These are phyloP conservation scores for Fusarium sp. DNA, from an alignment of 2,329 filamentous ascomycete species.

Conservation along the genomic window DNA sequence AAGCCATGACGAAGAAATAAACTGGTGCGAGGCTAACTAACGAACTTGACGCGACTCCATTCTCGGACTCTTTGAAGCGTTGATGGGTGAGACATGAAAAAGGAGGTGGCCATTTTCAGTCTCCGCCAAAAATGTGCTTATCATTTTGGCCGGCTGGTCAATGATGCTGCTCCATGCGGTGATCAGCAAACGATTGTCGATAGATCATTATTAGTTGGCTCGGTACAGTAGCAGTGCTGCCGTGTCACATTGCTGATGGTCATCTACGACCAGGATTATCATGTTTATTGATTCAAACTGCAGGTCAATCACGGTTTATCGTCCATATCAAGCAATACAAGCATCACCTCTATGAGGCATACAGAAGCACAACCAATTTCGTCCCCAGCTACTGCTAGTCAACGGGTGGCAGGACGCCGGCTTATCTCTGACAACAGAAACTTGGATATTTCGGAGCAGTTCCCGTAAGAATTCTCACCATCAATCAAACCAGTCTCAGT, in stretches of 20 bases:
- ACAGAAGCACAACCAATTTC: neutral
- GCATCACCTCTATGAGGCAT: neutral
- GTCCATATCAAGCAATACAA: neutral
- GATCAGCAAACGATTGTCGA: slow-evolving; percentile 19
- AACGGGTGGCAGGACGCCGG: slow-evolving; percentile 40
- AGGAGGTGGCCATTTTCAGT: slow-evolving; percentile 37
- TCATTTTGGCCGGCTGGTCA: slow-evolving; percentile 2
- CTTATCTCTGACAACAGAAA: slow-evolving; percentile 28
- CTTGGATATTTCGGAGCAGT: neutral
- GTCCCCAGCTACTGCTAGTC: slow-evolving; percentile 16
- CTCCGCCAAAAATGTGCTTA: slow-evolving; percentile 7
- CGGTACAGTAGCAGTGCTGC: neutral
- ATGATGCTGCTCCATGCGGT: slow-evolving; percentile 1
- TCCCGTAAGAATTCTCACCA: neutral
- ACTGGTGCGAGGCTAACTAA: slow-evolving; percentile 1
- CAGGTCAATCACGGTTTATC: slow-evolving; percentile 7
- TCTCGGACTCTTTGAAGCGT: slow-evolving; percentile 9
- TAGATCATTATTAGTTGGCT: slow-evolving; percentile 17
- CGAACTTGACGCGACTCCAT: slow-evolving; percentile 12
- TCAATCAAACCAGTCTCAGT: slow-evolving; percentile 5
- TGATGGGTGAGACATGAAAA: slow-evolving; percentile 24
- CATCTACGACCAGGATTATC: neutral
- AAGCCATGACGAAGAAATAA: slow-evolving; percentile 11
- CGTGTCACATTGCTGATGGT: neutral
- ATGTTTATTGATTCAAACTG: neutral